A percentile compares a stretch with the other conserved stretches of the same genome.
Evolutionary conservation across 2,329 filamentous ascomycete genomes (phyloP).

Genomic region (Penicillium sp.): DNA sequence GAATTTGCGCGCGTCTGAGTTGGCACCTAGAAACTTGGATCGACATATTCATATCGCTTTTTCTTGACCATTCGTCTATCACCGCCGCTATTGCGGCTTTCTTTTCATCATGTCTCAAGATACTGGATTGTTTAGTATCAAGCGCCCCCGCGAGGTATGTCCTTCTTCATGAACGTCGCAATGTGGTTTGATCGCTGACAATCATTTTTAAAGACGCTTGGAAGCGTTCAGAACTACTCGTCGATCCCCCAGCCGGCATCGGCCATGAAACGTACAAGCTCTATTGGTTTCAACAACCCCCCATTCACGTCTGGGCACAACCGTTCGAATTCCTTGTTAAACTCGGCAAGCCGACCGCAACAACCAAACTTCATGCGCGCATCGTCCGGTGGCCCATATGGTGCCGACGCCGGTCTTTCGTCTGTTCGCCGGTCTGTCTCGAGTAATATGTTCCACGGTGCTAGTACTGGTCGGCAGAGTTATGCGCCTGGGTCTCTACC

Average conservation of each 20-base stretch:
- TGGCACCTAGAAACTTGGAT: not conserved
- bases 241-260: conserved; percentile 89
- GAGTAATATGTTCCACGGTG: conserved; percentile 64
- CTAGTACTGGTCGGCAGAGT: conserved; percentile 69
- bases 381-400: conserved; percentile 71
- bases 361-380: conserved; percentile 89
- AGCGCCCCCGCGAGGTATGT: conserved; percentile 85
- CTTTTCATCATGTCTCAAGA: conserved; percentile 77
- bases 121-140: conserved; percentile 85
- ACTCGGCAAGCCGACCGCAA: conserved; percentile 79
- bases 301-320: conserved; percentile 72
- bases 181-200: conserved; percentile 21
- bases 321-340: conserved; percentile 85
- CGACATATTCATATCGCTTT: not conserved
- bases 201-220: conserved; percentile 69
- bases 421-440: conserved; percentile 83
- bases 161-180: conserved; percentile 11
- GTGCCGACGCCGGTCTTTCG: conserved; percentile 78
- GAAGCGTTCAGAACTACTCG: conserved; percentile 79
- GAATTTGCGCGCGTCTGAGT: conserved; percentile 12
- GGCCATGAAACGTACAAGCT: conserved; percentile 90
- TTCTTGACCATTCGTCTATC: not conserved
- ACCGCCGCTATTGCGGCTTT: conserved; percentile 34
- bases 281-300: conserved; percentile 67
- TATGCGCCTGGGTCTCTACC: conserved; percentile 65